These are phyloP conservation scores for Botrytis squamosa DNA, from an alignment of 2,329 filamentous ascomycete species.

Conservation along the genomic window DNA sequence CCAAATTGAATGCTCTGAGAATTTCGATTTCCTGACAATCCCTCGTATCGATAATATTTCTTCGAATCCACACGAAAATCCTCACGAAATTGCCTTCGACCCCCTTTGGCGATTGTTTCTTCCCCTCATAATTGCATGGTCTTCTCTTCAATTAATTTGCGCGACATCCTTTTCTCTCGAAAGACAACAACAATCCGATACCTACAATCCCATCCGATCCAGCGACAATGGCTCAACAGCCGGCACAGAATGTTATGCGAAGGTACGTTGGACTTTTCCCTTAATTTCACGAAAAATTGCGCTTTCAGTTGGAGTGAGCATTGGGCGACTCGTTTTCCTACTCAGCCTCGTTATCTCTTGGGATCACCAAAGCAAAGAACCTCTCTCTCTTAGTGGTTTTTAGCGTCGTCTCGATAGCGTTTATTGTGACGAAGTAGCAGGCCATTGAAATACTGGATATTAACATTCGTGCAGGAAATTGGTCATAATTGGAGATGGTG, in stretches of 20 bases:
- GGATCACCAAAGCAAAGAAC: not conserved
- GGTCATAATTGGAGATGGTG: slow-evolving; percentile 95
- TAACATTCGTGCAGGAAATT: slow-evolving; percentile 65
- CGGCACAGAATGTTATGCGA: slow-evolving; percentile 46
- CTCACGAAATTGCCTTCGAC: slow-evolving; percentile 7
- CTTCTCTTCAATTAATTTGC: slow-evolving; percentile 17
- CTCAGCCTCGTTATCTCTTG: slow-evolving; percentile 10
- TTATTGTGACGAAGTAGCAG: not conserved
- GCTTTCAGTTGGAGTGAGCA: not conserved
- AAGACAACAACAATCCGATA: not conserved
- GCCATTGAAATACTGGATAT: not conserved
- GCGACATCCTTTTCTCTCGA: slow-evolving; percentile 14
- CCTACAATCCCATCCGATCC: slow-evolving; percentile 21
- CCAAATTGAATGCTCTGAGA: slow-evolving; percentile 13
- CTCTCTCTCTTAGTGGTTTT: slow-evolving; percentile 13
- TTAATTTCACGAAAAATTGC: not conserved
- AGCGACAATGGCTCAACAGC: slow-evolving; percentile 38
- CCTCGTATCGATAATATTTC: slow-evolving; percentile 32
- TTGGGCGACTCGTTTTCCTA: not conserved
- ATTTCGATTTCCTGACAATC: slow-evolving; percentile 16
- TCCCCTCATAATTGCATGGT: slow-evolving; percentile 32
- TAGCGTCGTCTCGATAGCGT: slow-evolving; percentile 11
- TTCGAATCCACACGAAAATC: slow-evolving; percentile 19
- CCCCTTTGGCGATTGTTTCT: slow-evolving; percentile 10
- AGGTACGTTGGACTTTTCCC: slow-evolving; percentile 38